A percentile compares a stretch with the other conserved stretches of the same genome.
phyloP scores from a whole-genome alignment of 805 yeast species.

The Candida golubevii region DNA sequence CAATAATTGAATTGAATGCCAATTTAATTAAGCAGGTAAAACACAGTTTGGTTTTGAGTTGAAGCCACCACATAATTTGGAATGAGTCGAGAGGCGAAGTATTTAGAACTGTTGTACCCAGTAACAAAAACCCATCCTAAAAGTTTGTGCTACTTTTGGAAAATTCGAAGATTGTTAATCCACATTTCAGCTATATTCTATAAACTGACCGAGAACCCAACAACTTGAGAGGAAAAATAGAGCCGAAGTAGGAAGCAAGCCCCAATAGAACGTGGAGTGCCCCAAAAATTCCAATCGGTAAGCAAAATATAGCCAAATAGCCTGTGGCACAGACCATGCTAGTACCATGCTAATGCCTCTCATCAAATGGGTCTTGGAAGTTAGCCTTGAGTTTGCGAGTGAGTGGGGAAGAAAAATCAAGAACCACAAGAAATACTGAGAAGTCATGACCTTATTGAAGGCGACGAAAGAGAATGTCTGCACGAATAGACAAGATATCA shows the following conservation, averaged over 20 bases:
- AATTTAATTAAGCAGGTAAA: too few relatives aligned
- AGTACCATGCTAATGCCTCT: constrained; percentile 40
- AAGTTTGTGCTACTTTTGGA: too few relatives aligned
- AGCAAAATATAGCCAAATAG: constrained; percentile 72
- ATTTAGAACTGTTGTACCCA: too few relatives aligned
- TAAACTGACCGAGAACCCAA: constrained; percentile 54
- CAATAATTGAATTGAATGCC: too few relatives aligned
- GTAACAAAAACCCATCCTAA: too few relatives aligned
- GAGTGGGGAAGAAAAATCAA: constrained; percentile 77
- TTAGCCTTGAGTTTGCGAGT: constrained; percentile 42
- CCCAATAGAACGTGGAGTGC: constrained; percentile 53
- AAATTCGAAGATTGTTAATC: too few relatives aligned
- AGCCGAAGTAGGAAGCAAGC: constrained; percentile 51
- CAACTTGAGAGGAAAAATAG: constrained; percentile 60
- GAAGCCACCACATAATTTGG: too few relatives aligned
- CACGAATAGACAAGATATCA: constrained; percentile 33
- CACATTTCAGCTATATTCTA: constrained; percentile 24
- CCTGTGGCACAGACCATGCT: constrained; percentile 72
- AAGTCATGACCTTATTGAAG: constrained; percentile 65
- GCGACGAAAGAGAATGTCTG: constrained; percentile 44
- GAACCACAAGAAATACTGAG: constrained; percentile 96
- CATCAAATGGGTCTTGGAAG: constrained; percentile 11
- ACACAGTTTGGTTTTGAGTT: too few relatives aligned
- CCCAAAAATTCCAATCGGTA: constrained; percentile 82
- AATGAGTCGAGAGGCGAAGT: too few relatives aligned